phyloP scores from a whole-genome alignment of 306 rosid genomes.

The Vicia sativa region DNA sequence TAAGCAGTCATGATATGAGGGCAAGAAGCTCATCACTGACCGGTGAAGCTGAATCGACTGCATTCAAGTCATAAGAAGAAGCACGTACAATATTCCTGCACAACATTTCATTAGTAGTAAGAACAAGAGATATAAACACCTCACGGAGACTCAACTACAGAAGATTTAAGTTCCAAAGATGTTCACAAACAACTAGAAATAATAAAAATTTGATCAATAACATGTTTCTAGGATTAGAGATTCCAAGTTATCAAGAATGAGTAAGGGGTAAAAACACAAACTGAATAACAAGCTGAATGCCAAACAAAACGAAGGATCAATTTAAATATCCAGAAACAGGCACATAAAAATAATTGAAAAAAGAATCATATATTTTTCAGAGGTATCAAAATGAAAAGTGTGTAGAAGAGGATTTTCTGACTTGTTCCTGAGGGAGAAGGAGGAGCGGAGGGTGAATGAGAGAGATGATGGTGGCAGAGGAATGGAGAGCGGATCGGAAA shows the following conservation, averaged over 20 bases:
- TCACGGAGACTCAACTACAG: not conserved
- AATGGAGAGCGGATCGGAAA: constrained; percentile 47
- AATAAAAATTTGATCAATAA: constrained; percentile 4
- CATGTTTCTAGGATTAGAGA: not conserved
- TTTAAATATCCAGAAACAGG: constrained; percentile 3
- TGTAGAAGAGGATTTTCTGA: constrained; percentile 27
- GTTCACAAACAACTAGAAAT: constrained; percentile 19
- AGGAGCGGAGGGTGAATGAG: constrained; percentile 31
- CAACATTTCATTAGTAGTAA: constrained; percentile 37
- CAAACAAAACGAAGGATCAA: not conserved
- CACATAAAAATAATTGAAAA: too few species aligned
- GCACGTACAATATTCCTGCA: constrained; percentile 67
- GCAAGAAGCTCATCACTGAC: constrained; percentile 54
- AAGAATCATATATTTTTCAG: too few species aligned
- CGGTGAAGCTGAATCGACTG: constrained; percentile 68
- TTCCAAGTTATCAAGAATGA: not conserved
- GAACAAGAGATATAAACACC: constrained; percentile 11
- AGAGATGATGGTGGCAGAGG: constrained; percentile 33
- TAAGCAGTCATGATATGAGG: too few species aligned
- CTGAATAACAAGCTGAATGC: not conserved
- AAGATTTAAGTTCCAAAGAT: constrained; percentile 18
- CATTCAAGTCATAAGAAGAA: constrained; percentile 66
- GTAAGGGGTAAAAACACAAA: not conserved
- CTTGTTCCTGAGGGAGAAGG: constrained; percentile 39
- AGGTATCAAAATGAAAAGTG: not conserved